Percentiles rank a stretch among this genome's conserved stretches.
Conservation (phyloP, 164 flowering plant genomes). For the Sedum album region DNA sequence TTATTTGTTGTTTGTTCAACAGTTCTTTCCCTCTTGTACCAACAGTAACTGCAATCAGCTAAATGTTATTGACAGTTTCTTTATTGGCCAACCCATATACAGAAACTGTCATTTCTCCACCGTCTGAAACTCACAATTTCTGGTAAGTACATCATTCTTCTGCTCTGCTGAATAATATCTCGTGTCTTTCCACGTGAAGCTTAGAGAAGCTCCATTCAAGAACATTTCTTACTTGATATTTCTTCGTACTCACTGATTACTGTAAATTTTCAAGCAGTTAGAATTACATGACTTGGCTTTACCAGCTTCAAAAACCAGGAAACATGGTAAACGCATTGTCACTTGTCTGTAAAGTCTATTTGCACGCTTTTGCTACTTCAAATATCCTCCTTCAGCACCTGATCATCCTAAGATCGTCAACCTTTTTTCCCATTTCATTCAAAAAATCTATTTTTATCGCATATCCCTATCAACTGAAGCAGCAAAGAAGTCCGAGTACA, state of each 20-base stretch:
- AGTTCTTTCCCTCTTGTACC: too few species aligned
- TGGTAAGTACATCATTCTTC: neutral
- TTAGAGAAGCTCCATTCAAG: neutral
- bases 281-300: neutral
- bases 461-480: neutral
- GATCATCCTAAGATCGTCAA: too few species aligned
- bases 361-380: too few species aligned
- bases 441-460: neutral
- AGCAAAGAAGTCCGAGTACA: neutral
- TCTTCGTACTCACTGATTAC: neutral
- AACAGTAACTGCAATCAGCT: too few species aligned
- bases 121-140: conserved; percentile 8
- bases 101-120: too few species aligned
- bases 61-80: too few species aligned
- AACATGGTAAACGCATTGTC: too few species aligned
- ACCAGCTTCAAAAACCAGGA: neutral
- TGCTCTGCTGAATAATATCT: neutral
- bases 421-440: neutral
- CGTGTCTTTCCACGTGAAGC: conserved; percentile 6
- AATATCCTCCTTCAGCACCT: too few species aligned
- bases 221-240: neutral
- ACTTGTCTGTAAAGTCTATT: too few species aligned
- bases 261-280: neutral
- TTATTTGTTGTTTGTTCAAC: too few species aligned
- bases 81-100: too few species aligned